Base-by-base conservation (phyloP, 2,329 filamentous ascomycete species). In the Xylaria arbuscula region DNA sequence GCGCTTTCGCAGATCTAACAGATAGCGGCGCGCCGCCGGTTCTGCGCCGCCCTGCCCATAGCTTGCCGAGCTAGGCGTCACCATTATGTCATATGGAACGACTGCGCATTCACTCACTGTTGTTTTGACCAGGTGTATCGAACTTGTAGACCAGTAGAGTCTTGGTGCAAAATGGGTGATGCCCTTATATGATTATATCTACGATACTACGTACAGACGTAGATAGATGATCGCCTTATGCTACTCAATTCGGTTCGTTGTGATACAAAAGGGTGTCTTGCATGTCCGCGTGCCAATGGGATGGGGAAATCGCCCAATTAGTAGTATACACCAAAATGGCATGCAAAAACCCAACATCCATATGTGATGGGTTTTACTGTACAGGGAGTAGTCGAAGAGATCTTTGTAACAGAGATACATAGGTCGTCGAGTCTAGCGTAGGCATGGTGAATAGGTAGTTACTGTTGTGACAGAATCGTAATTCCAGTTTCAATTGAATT, bases 31-130 rank as follows among this genome's bases (percentile, higher is more conserved):
- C 22, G 17, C 36, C 22, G 36, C 10, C 34, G 9, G 22, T 24
- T 38, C 5, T 19, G 15, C 40, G 40, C 40, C 34, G 9, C 11
- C 7, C n/a, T 17, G 15, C 15, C 36, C 36, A 45, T 45, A 13
- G 38, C 24, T 19, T 22, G 28, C 28, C 10, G 24, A 22, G 45
- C 24, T 4, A 22, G 9, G 40, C 28, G 56, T 48, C 42, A 57
- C 45, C 38, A 57, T 57, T 57, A 57, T 57, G 56, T 59, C 56
- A 59, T 24, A 34, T 48, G 17, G 9, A 34, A 48, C 22, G 55
- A 45, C 34, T 47, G 40, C 45, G 38, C 13, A 22, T 45, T 47
- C 22, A 32, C 8, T 5, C 11, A 32, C 32, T 58, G 36, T 56
- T 36, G n/a, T 36, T 38, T 13, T 45, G 40, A 28, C 19, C 24